Evolutionary conservation across 805 yeast genomes (phyloP).

Genomic region (Candida michaelii): DNA sequence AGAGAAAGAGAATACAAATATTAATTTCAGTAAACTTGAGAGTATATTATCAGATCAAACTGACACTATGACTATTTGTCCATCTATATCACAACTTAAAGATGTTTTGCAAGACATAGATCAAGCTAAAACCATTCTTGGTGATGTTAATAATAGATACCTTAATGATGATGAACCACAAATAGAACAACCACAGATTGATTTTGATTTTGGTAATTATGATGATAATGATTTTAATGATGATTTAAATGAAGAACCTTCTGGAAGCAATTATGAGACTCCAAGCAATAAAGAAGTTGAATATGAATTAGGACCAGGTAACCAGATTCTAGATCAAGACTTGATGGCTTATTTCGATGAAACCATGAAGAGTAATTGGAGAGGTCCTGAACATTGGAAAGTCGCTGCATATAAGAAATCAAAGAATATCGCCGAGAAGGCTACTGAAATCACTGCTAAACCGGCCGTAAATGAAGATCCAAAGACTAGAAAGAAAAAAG

Average conservation of each 20-base stretch:
- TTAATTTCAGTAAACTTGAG: constrained; percentile 21
- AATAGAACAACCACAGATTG: constrained; percentile 6
- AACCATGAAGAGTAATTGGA: constrained; percentile 70
- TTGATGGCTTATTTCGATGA: constrained; percentile 82
- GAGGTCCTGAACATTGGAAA: constrained; percentile 92
- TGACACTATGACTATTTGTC: constrained; percentile 54
- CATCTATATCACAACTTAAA: constrained; percentile 64
- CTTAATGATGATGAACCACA: constrained; percentile 13
- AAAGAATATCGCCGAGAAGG: constrained; percentile 22
- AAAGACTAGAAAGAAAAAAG: constrained; percentile 20
- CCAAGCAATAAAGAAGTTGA: constrained; percentile 10
- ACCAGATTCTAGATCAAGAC: constrained; percentile 51
- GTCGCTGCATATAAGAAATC: constrained; percentile 57
- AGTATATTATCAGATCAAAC: constrained; percentile 20
- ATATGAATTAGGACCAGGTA: constrained; percentile 16
- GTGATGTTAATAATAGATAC: constrained; percentile 39
- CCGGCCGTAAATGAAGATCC: background rate
- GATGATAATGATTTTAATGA: constrained; percentile 19
- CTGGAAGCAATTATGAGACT: constrained; percentile 1
- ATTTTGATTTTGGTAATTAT: constrained; percentile 17
- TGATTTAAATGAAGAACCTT: constrained; percentile 18
- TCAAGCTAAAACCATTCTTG: constrained; percentile 47
- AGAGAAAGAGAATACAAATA: constrained; percentile 16
- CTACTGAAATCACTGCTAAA: background rate
- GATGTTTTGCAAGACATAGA: constrained; percentile 48